Base-by-base conservation (phyloP, 192 early-diverging fungal species). In the Linnemannia elongata region DNA sequence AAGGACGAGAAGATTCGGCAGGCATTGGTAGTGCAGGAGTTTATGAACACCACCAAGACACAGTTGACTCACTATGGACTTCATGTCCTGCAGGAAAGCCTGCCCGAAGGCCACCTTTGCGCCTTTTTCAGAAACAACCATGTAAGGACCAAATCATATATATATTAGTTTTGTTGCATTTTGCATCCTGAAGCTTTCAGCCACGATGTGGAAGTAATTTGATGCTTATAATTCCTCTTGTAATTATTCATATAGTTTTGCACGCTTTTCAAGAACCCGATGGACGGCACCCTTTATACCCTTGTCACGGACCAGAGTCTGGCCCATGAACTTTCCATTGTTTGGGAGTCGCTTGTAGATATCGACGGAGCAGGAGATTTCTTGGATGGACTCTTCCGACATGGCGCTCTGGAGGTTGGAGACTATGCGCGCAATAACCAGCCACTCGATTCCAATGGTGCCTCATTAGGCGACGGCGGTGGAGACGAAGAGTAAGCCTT, bases 51-150 rank as follows among this genome's bases (percentile, higher is more conserved):
- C 2, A 96, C 93, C 1, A 94, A 94, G 22, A 93, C 96, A 24
- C 98, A 99, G 83, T 88, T 99, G 57, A 98, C 97, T 0, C 94
- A 93, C 17, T 91, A 93, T 76, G 97, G 98, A 4, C 90, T 98
- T 66, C 88, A 89, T 39, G 74, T 89, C n/a, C 91, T 98, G 41
- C 80, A 88, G n/a, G 93, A 93, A 20, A 84, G 88, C 68, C 85
- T 97, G 36, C 93, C 92, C 9, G 88, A 88, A 3, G 79, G 89
- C 24, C 80, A 89, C 4, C 84, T 97, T 18, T 91, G 91, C 66
- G 96, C 97, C 55, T 87, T 99, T 49, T 99, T 99, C 90, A 91
- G 97, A 74, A 98, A 98, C 88, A 99, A 99, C 87, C 97, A 99
- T 76, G 92, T 90, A 89, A 89, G 87, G 12, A 33, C 27, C 55